phyloP scores from a whole-genome alignment of 2,329 filamentous ascomycete genomes.

The Aspergillus thermomutatus region DNA sequence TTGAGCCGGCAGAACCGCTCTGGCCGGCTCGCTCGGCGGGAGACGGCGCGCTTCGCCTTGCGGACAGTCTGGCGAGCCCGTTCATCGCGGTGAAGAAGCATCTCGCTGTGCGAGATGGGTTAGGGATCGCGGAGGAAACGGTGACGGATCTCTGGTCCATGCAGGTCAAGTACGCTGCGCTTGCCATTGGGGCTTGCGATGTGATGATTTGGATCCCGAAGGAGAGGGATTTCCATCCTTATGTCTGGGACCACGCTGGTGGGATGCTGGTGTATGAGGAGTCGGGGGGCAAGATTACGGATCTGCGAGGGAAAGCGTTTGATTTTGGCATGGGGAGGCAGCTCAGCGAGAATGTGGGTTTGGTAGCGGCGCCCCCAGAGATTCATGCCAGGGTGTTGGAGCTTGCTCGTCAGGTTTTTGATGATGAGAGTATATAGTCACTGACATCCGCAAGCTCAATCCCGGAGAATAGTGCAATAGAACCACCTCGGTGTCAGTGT shows the following conservation, averaged over 20 bases:
- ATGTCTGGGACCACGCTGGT: conserved; percentile 8
- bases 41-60: neutral
- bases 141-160: conserved; percentile 6
- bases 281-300: conserved; percentile 8
- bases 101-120: neutral
- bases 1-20: neutral
- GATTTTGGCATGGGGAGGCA: conserved; percentile 3
- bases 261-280: conserved; percentile 10
- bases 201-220: conserved; percentile 10
- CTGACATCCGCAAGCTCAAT: neutral
- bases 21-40: no score
- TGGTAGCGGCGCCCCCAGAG: conserved; percentile 5
- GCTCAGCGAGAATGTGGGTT: conserved; percentile 4
- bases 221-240: neutral
- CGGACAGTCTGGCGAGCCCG: conserved; percentile 3
- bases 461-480: no score
- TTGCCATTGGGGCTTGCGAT: conserved; percentile 7
- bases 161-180: conserved; percentile 9
- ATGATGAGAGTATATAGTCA: no score
- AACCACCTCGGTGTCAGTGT: no score
- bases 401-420: neutral
- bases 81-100: conserved; percentile 2
- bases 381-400: conserved; percentile 4
- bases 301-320: conserved; percentile 7
- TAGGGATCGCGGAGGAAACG: neutral